Percentiles rank a stretch among this genome's conserved stretches.
Evolutionary conservation across 1,284 basidiomycete genomes (phyloP).

Genomic region (Tremellales sp.): DNA sequence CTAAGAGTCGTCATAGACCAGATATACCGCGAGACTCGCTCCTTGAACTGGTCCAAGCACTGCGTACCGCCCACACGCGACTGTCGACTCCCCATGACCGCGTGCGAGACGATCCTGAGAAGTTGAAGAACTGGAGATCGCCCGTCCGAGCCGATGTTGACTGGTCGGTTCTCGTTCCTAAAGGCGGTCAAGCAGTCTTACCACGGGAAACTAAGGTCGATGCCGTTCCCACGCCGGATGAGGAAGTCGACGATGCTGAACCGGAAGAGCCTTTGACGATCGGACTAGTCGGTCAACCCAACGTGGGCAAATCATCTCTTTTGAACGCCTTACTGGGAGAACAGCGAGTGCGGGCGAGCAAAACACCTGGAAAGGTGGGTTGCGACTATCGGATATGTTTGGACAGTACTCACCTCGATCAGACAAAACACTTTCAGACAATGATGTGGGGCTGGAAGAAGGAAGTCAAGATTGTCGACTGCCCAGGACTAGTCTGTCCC

Average conservation of each 20-base stretch:
- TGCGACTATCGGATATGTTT: constrained; percentile 1
- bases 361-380: constrained; percentile 75
- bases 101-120: constrained; percentile 55
- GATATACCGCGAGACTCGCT: constrained; percentile 57
- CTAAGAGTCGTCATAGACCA: constrained; percentile 54
- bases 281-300: constrained; percentile 87
- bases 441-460: constrained; percentile 67
- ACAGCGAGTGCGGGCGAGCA: constrained; percentile 76
- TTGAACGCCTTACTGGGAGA: constrained; percentile 83
- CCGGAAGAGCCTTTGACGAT: constrained; percentile 60
- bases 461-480: constrained; percentile 76
- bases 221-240: too few species aligned
- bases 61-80: constrained; percentile 64
- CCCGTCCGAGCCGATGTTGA: constrained; percentile 61
- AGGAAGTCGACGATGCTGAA: constrained; percentile 28
- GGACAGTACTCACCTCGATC: constrained; percentile 3
- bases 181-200: constrained; percentile 49
- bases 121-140: constrained; percentile 64
- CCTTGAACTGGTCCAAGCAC: constrained; percentile 59
- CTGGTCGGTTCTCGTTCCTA: constrained; percentile 55
- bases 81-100: constrained; percentile 65
- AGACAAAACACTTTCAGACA: constrained; percentile 93
- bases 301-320: constrained; percentile 87
- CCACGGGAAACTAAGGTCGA: constrained; percentile 19
- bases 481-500: constrained; percentile 79